Percentiles rank a stretch among this genome's conserved stretches.
Evolutionary conservation across 73 alveolate genomes (phyloP).

Genomic region (Paramecium sexaurelia): DNA sequence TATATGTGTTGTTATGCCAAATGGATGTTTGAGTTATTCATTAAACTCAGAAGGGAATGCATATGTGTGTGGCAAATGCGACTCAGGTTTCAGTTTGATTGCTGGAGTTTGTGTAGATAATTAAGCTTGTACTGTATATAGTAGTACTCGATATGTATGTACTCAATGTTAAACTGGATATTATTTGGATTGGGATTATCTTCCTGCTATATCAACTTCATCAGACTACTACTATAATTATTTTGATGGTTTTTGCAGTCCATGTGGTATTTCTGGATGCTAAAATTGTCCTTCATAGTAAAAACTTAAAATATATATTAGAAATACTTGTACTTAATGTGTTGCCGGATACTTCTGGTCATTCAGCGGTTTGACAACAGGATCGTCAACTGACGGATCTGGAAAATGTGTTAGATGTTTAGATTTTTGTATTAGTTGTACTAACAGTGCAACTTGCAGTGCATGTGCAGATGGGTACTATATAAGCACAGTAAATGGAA

Average conservation of each 20-base stretch:
- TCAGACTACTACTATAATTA: background rate
- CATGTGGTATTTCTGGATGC: background rate
- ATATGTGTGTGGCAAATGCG: constrained; percentile 13
- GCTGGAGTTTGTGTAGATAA: constrained; percentile 20
- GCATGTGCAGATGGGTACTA: background rate
- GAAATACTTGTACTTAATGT: background rate
- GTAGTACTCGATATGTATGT: constrained; percentile 16
- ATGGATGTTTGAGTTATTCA: constrained; percentile 44
- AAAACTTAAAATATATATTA: background rate
- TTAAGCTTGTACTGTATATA: background rate
- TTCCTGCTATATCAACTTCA: background rate
- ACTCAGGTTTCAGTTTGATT: background rate
- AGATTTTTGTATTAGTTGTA: background rate
- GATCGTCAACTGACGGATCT: background rate
- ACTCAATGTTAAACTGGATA: background rate
- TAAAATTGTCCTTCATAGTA: constrained; percentile 2
- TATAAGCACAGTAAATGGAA: background rate
- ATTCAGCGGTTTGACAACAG: background rate
- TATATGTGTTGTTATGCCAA: background rate
- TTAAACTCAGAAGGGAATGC: background rate
- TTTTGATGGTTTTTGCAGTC: background rate
- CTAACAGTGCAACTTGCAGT: background rate
- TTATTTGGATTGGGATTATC: background rate
- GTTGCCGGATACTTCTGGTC: background rate
- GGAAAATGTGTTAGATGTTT: background rate